Conservation (phyloP, 139 green algal species). For the Chlorella ohadii region DNA sequence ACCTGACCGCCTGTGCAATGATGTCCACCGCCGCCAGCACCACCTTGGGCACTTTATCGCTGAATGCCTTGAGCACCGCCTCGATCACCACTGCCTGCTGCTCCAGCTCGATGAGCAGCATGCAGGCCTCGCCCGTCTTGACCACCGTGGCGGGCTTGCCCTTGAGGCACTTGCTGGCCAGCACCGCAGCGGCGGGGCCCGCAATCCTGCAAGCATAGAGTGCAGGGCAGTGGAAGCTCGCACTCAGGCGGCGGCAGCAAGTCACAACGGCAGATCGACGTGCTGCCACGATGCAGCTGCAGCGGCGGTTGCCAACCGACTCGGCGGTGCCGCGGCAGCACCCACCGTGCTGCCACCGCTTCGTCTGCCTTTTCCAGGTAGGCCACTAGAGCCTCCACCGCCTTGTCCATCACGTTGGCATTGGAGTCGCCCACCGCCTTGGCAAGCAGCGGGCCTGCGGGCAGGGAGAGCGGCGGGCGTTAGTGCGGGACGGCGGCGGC, state of each 20-base stretch:
- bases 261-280: background rate
- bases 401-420: constrained; percentile 90
- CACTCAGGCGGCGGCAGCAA: background rate
- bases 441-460: constrained; percentile 77
- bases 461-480: background rate
- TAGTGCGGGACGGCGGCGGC: background rate
- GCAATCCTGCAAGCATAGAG: constrained; percentile 53
- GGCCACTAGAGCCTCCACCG: constrained; percentile 79
- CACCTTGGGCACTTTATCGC: constrained; percentile 93
- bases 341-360: constrained; percentile 44
- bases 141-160: constrained; percentile 82
- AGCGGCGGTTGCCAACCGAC: constrained; percentile 19
- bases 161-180: constrained; percentile 85
- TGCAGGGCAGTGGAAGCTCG: background rate
- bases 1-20: constrained; percentile 61
- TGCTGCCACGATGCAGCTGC: background rate
- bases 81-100: constrained; percentile 60
- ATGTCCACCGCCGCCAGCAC: constrained; percentile 83
- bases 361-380: constrained; percentile 71
- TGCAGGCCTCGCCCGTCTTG: constrained; percentile 70
- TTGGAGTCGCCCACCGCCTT: constrained; percentile 90
- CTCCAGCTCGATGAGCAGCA: constrained; percentile 90
- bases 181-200: constrained; percentile 59
- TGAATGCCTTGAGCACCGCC: constrained; percentile 68
- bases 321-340: background rate